Evolutionary conservation across 257 asterid genomes (phyloP), one percentile per base, ranked within the genome.

Genomic region (Capsicum pubescens): DNA sequence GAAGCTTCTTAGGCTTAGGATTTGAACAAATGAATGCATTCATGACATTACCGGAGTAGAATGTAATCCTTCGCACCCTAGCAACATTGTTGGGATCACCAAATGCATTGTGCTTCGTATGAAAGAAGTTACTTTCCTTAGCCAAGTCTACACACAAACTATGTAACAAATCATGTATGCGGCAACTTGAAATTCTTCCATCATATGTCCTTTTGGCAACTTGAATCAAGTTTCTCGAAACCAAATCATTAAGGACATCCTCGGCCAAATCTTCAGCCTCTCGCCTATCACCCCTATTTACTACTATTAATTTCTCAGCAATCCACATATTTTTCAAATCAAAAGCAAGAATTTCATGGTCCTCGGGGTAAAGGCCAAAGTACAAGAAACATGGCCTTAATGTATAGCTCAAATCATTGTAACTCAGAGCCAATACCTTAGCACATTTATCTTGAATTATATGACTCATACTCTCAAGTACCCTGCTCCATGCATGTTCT

Each of bases 361-460:
- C 84, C 61, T 80, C 19, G 4, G 83, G 71, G 55, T 7, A 80
- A 60, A n/a, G 48, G 17, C 84, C 79, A 58, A 82, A 82, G 14
- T 82, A 82, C 52, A 82, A 58, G 26, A 66, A 82, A 39, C 84
- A 82, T 55, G 55, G 63, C 21, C 72, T 82, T 56, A 82, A 10
- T 50, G 46, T 35, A 66, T 7, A 52, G 10, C 79, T 36, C 21
- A 81, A 64, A 63, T 63, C 84, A 48, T 63, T 64, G 48, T 64
- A 64, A 21, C 78, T 81, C 42, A 81, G 12, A 52, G 66, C 66
- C 74, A 82, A 35, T 42, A 9, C 21, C 44, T 66, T 82, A 3
- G 19, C 56, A 50, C 84, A 82, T 17, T 13, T 66, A 67, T 66
- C 42, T 8, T 77, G 17, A 77, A 19, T 14, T 9, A 15, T 17